Evolutionary conservation across 2,329 filamentous ascomycete species (phyloP).

Genomic region (Tolypocladium inflatum): DNA sequence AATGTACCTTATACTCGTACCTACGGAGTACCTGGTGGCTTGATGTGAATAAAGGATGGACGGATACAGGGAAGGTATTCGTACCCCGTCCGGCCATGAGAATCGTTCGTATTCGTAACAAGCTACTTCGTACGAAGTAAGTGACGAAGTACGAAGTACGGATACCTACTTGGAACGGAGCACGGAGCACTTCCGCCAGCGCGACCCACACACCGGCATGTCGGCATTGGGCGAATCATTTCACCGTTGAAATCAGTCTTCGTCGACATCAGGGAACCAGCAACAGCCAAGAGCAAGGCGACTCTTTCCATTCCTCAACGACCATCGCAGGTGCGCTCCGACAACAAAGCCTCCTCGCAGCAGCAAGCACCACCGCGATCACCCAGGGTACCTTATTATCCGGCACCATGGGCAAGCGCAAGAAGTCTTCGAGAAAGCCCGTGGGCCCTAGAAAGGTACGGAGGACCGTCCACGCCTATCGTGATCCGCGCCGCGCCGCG

Average conservation of each 20-base stretch:
- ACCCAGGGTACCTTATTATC: not conserved
- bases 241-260: not conserved
- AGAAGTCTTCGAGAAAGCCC: conserved; percentile 79
- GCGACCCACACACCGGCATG: not conserved
- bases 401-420: conserved; percentile 72
- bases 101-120: too few species aligned
- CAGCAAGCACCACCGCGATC: not conserved
- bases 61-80: too few species aligned
- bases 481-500: not conserved
- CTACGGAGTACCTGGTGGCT: too few species aligned
- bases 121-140: too few species aligned
- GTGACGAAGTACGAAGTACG: too few species aligned
- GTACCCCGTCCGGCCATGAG: too few species aligned
- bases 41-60: too few species aligned
- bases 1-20: too few species aligned
- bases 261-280: not conserved
- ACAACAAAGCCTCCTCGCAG: not conserved
- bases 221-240: not conserved
- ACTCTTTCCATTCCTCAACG: not conserved
- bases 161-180: too few species aligned
- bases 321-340: not conserved
- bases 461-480: not conserved
- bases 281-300: not conserved
- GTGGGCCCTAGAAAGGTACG: conserved; percentile 72
- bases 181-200: too few species aligned